Evolutionary conservation across 2,329 filamentous ascomycete species (phyloP), one percentile per base, ranked within the genome.

Genomic region (Colletotrichum musicola): DNA sequence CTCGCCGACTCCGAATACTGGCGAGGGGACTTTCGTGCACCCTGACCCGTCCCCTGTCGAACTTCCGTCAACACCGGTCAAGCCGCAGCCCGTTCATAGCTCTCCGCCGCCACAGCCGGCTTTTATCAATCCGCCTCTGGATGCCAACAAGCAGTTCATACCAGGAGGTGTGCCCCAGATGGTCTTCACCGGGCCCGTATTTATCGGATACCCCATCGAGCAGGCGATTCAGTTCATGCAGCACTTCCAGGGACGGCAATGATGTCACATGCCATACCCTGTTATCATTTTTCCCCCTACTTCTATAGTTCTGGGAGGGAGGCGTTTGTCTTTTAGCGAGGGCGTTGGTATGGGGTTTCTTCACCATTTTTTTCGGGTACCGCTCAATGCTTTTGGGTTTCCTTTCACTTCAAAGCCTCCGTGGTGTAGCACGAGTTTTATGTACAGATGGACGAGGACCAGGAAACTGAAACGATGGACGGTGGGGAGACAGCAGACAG

Each of bases 131-230:
- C 77, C 84, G 2, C 71, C 77, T 46, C 71, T 66, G 47, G 75
- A 78, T 62, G 70, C 79, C 44, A 59, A 74, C 55, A 78, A 81
- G 72, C 75, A 74, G 61, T 72, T 72, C 35, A 35, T 14, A 6
- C 70, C 71, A 46, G 76, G 73, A 10, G 72, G 73, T 10, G 22
- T 57, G 6, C 88, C 93, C 10, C 91, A 92, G 73, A 92, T 98
- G 88, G 85, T 97, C 0, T 97, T 98, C 76, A 97, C 93, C 9
- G 95, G 95, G 0, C 95, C 95, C 0, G 94, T 98, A 0, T 98
- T 98, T 76, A 93, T 98, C 74, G 95, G 95, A 0, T 98, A 97
- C 75, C 90, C 92, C 10, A 88, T 94, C 70, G 93, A 97, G 68
- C 91, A 97, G 77, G 92, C 93, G n/a, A 87, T 93, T 25, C 85